These are phyloP conservation scores for Hypericum androsaemum DNA, from an alignment of 345 rosid species.

Conservation along the genomic window DNA sequence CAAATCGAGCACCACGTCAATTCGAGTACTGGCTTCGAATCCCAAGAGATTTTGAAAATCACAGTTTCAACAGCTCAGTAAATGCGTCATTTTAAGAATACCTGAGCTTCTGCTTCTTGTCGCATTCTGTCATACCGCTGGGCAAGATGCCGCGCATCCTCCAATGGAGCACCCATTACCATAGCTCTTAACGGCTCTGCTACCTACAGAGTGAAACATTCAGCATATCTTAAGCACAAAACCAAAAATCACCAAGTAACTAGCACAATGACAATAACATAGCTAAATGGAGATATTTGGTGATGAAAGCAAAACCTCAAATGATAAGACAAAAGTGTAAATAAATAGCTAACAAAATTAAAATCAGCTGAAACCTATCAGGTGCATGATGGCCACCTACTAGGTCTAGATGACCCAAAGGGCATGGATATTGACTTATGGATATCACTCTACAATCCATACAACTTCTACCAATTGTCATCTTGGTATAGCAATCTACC, in stretches of 20 bases:
- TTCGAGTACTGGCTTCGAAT: background rate
- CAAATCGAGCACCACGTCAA: conserved; percentile 1
- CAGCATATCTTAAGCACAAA: conserved; percentile 10
- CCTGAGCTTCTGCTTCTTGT: conserved; percentile 96
- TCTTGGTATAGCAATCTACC: too few species aligned
- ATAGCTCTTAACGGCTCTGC: conserved; percentile 92
- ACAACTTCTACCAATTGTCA: too few species aligned
- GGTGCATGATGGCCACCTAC: too few species aligned
- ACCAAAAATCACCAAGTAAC: background rate
- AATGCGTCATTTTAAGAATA: conserved; percentile 18
- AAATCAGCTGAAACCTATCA: too few species aligned
- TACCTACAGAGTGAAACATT: conserved; percentile 39
- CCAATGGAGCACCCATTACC: conserved; percentile 91
- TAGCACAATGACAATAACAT: background rate
- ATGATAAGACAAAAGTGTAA: background rate
- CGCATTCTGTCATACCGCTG: conserved; percentile 92
- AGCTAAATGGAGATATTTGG: background rate
- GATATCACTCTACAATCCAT: too few species aligned
- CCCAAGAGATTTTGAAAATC: background rate
- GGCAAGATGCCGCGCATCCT: conserved; percentile 95
- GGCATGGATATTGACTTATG: too few species aligned
- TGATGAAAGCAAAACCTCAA: background rate
- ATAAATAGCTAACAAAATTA: background rate
- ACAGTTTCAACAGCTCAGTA: conserved; percentile 2
- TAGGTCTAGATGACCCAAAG: too few species aligned